Conservation (phyloP, 2,329 filamentous ascomycete genomes). For the Monosporascus sp. region DNA sequence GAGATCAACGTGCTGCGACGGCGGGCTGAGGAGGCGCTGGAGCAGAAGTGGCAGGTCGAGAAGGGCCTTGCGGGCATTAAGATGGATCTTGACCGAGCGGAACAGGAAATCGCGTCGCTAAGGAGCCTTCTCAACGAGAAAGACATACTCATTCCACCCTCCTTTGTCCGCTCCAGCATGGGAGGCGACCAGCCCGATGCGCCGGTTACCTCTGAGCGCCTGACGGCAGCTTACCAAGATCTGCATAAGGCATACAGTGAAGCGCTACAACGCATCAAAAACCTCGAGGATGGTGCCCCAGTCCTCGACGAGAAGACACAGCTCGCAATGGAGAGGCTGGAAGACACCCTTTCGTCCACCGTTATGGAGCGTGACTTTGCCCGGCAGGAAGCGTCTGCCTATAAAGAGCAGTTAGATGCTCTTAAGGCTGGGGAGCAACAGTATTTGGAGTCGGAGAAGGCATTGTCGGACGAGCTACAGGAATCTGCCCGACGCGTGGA, state of each 20-base stretch:
- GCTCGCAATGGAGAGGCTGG: slow-evolving; percentile 59
- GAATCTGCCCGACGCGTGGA: slow-evolving; percentile 74
- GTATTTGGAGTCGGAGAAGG: slow-evolving; percentile 55
- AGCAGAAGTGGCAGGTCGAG: slow-evolving; percentile 95
- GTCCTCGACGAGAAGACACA: slow-evolving; percentile 53
- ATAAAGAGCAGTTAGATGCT: slow-evolving; percentile 55
- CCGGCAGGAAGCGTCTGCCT: slow-evolving; percentile 56
- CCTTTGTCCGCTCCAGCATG: slow-evolving; percentile 41
- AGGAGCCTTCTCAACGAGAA: slow-evolving; percentile 73
- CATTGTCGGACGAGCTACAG: slow-evolving; percentile 63
- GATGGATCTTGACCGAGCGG: slow-evolving; percentile 93
- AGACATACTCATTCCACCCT: slow-evolving; percentile 69
- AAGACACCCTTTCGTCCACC: slow-evolving; percentile 62
- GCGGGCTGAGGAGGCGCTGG: slow-evolving; percentile 86
- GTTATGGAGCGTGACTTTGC: slow-evolving; percentile 70
- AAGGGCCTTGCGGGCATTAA: slow-evolving; percentile 83
- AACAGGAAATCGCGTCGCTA: slow-evolving; percentile 86
- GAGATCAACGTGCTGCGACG: slow-evolving; percentile 82
- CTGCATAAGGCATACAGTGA: slow-evolving; percentile 67
- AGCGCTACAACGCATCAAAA: slow-evolving; percentile 61
- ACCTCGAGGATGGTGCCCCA: slow-evolving; percentile 49
- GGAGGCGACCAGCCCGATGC: slow-evolving; percentile 34
- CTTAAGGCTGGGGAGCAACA: slow-evolving; percentile 52
- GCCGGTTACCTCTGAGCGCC: slow-evolving; percentile 62
- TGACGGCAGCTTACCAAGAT: slow-evolving; percentile 69